Percentiles rank a stretch among this genome's conserved stretches.
Conservation (phyloP, 2,329 filamentous ascomycete genomes). For the Penicillium sp. region DNA sequence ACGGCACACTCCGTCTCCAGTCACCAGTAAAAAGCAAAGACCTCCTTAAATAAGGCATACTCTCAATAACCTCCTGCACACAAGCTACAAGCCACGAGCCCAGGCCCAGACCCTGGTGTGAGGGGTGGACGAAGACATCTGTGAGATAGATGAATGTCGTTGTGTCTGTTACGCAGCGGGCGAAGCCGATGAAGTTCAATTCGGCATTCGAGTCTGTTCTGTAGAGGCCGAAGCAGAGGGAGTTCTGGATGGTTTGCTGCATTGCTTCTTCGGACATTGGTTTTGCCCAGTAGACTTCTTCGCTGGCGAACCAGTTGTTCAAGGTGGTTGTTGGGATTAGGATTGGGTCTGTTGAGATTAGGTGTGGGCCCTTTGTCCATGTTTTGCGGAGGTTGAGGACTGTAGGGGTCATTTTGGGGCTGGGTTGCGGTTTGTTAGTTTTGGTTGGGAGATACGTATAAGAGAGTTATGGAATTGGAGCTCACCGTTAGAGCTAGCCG, state of each 20-base stretch:
- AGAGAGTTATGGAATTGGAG: no score
- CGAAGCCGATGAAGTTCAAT: constrained; percentile 12
- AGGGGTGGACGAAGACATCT: constrained; percentile 10
- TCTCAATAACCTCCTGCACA: constrained; percentile 11
- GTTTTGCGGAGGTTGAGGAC: not conserved
- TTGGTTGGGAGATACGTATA: no score
- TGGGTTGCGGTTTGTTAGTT: not conserved
- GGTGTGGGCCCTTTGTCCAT: constrained; percentile 6
- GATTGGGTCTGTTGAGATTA: constrained; percentile 3
- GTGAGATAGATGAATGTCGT: constrained; percentile 15
- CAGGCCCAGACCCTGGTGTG: constrained; percentile 7
- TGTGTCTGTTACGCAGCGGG: constrained; percentile 11
- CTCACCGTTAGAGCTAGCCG: not conserved
- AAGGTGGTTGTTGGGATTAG: constrained; percentile 2
- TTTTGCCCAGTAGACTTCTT: constrained; percentile 10
- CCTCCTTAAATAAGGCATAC: constrained; percentile 13
- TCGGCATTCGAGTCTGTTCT: not conserved
- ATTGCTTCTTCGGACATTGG: constrained; percentile 3
- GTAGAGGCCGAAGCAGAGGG: constrained; percentile 7
- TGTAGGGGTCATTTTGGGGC: not conserved
- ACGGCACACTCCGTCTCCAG: constrained; percentile 9
- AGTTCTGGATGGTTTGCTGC: constrained; percentile 1
- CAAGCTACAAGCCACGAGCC: constrained; percentile 17
- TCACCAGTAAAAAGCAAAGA: constrained; percentile 11
- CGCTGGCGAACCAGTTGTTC: constrained; percentile 6